Percentiles rank a stretch among this genome's conserved stretches.
Conservation (phyloP, 1,284 basidiomycete genomes). For the Coniophora puteana region DNA sequence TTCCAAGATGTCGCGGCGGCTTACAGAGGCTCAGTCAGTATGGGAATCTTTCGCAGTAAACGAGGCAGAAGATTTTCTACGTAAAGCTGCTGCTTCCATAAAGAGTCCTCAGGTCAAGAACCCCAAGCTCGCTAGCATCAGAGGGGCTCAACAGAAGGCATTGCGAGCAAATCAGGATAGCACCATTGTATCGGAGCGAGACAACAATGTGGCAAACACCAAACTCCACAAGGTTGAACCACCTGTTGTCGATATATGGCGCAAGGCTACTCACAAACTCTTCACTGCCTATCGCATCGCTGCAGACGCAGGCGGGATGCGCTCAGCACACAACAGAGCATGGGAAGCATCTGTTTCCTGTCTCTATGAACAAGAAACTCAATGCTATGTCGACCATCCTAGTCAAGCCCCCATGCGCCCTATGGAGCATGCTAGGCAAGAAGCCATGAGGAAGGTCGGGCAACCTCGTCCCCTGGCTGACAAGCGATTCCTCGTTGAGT, state of each 20-base stretch:
- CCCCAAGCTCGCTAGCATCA: slow-evolving; percentile 8
- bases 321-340: slow-evolving; percentile 42
- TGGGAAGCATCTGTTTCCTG: slow-evolving; percentile 44
- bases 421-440: slow-evolving; percentile 35
- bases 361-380: slow-evolving; percentile 39
- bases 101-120: slow-evolving; percentile 17
- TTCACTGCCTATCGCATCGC: slow-evolving; percentile 32
- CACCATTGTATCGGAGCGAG: slow-evolving; percentile 14
- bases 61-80: slow-evolving; percentile 14
- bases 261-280: slow-evolving; percentile 24
- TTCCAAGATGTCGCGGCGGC: slow-evolving; percentile 41
- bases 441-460: slow-evolving; percentile 36
- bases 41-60: slow-evolving; percentile 23
- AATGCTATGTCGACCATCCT: slow-evolving; percentile 18
- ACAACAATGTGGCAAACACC: slow-evolving; percentile 16
- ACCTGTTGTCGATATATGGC: slow-evolving; percentile 33
- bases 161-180: slow-evolving; percentile 9
- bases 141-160: slow-evolving; percentile 6
- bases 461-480: slow-evolving; percentile 34
- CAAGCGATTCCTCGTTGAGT: slow-evolving; percentile 38
- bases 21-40: slow-evolving; percentile 27
- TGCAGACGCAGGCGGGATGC: slow-evolving; percentile 29
- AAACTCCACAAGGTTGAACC: slow-evolving; percentile 27
- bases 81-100: slow-evolving; percentile 8
- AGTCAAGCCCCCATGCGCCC: slow-evolving; percentile 26